Base-by-base conservation (phyloP, 169 alveolate genomes). In the Eimeria acervulina region DNA sequence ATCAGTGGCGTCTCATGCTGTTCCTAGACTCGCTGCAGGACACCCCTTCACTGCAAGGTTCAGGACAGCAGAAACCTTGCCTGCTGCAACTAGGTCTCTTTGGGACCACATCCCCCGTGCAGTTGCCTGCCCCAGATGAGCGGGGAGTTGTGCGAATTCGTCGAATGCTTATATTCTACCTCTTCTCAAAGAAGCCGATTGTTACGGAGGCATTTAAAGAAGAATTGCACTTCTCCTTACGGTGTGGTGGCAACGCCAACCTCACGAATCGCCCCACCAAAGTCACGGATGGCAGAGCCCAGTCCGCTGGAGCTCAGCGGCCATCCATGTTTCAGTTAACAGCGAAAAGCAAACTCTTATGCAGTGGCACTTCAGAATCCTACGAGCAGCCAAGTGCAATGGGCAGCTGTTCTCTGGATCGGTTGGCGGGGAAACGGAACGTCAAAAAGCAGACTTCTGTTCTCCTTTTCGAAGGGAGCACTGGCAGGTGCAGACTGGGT, bases 1-100 rank as follows among this genome's bases (percentile, higher is more conserved):
- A 94, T 40, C 96, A 94, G 85, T 94, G 96, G 96, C 94, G 96
- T n/a, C 88, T 94, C 95, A 94, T 94, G 96, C 96, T 94, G 81
- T 94, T 94, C 94, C 80, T 94, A 23, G 95, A 94, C 28, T 84
- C 96, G 52, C 70, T 94, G 12, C 95, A 94, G 51, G 96, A 94
- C 70, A 81, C 85, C 47, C 94, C 94, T 10, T 28, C 83, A 36
- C n/a, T 59, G 33, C 51, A 42, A n/a, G 51, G 68, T 42, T 28
- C 72, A 59, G 91, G 66, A 47, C 31, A 55, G 42, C 91, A 44
- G 51, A 83, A 52, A 23, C 13, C 72, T 21, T 87, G 63, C 63
- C 4, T 87, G 81, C 36, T 87, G 66, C 83, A 87, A 36, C 70
- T 87, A 15, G 83, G 83, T 33, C 94, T 87, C 42, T 87, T 87